Evolutionary conservation across 371 early-diverging fungal genomes (phyloP), one percentile per base, ranked within the genome.

Genomic region (Mortierella sp.): DNA sequence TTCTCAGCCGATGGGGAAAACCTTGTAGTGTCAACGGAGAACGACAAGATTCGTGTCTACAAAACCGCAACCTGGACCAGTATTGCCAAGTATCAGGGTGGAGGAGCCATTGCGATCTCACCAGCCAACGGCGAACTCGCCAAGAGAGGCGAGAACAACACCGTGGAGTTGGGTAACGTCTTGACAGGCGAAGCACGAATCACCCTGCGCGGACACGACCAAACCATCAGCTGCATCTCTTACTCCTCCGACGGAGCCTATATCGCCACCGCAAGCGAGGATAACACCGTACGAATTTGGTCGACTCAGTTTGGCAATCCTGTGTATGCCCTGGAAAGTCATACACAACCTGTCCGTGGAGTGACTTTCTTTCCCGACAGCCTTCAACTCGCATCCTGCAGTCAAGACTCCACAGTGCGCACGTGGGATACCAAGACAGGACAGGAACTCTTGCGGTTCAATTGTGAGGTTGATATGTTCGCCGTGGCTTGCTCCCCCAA

Each of bases 361-460:
- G 51, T 74, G 29, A 70, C 35, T 0, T 78, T 29, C 65, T 78
- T 74, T 4, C 78, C 78, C 24, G 24, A 54, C 68, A n/a, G 77
- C 46, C 48, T 63, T 14, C 77, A 77, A 46, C 56, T 77, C 24
- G 77, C 72, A 1, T 77, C 60, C 12, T 24, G 55, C 14, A 71
- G 77, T 35, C 21, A 35, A 18, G 63, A 77, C 77, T 60, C 32
- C 1, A 71, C 71, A 29, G 60, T 77, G 54, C 56, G 72, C 7
- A 54, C 71, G 1, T 77, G 77, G 77, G 48, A 71, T 24, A 41
- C 60, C 8, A 21, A 44, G 24, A 58, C 71, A 14, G 77, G 77
- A 4, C 18, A 14, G 7, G 24, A n/a, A 14, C 12, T 14, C 12
- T 55, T 24, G 4, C 7, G 46, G 46, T 24, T 77, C 21, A 12